Evolutionary conservation across 192 early-diverging fungal species (phyloP).

Genomic region (Gaertneriomyces sp.): DNA sequence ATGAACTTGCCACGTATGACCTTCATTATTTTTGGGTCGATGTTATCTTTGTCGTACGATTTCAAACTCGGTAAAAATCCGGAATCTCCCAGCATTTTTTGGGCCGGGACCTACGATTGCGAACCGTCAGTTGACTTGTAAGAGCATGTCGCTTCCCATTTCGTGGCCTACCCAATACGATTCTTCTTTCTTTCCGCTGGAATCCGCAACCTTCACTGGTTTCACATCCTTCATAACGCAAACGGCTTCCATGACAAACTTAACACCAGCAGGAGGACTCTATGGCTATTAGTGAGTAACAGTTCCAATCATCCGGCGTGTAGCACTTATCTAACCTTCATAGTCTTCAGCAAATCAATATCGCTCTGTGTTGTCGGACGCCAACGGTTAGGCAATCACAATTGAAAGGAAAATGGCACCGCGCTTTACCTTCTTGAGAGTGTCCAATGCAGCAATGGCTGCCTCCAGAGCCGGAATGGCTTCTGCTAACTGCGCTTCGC

Average conservation of each 20-base stretch:
- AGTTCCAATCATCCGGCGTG: not conserved
- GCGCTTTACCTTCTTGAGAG: conserved; percentile 45
- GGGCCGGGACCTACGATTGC: conserved; percentile 41
- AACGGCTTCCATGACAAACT: conserved; percentile 61
- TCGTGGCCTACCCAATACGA: conserved; percentile 42
- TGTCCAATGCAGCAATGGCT: conserved; percentile 53
- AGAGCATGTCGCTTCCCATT: not conserved
- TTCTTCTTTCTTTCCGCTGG: conserved; percentile 60
- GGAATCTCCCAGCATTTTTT: conserved; percentile 52
- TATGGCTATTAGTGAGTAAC: not conserved
- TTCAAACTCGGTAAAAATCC: conserved; percentile 53
- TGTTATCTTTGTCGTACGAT: conserved; percentile 61
- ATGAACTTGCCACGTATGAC: conserved; percentile 56
- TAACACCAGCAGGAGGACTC: conserved; percentile 57
- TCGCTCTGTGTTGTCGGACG: conserved; percentile 28
- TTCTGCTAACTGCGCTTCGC: conserved; percentile 59
- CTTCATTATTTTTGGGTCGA: conserved; percentile 54
- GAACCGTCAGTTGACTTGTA: not conserved
- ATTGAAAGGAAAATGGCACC: no score
- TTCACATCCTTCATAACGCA: conserved; percentile 64
- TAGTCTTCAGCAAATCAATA: conserved; percentile 59
- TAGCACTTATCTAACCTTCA: conserved; percentile 35
- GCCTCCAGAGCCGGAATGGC: conserved; percentile 57
- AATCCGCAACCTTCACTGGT: conserved; percentile 58
- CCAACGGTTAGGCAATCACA: not conserved